Evolutionary conservation across 176 grass and related monocot genomes (phyloP).

Genomic region (Raddia guianensis): DNA sequence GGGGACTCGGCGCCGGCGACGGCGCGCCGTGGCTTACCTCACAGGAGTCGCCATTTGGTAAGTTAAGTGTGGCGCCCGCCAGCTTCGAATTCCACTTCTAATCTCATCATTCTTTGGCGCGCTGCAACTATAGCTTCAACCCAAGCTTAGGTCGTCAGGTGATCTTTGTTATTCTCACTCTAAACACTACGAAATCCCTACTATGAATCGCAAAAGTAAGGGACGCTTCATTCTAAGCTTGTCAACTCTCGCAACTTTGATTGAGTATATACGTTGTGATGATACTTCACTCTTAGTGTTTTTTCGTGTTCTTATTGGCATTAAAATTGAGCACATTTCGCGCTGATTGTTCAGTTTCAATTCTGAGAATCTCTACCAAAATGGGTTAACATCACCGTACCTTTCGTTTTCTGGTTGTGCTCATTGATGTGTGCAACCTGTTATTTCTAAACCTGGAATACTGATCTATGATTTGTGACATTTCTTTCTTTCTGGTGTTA

Average conservation of each 20-base stretch:
- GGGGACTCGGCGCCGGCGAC: slow-evolving; percentile 13
- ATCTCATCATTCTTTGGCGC: neutral
- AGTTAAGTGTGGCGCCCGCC: slow-evolving; percentile 34
- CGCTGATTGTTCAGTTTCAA: neutral
- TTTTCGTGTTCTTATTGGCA: neutral
- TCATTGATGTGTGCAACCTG: neutral
- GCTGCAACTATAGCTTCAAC: neutral
- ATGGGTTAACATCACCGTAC: neutral
- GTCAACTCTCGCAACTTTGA: neutral
- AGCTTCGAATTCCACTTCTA: slow-evolving; percentile 5
- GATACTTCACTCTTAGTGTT: neutral
- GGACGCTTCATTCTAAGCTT: slow-evolving; percentile 1
- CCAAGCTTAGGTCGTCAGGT: neutral
- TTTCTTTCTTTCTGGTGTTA: slow-evolving; percentile 20
- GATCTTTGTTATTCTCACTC: slow-evolving; percentile 12
- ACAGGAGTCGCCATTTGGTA: slow-evolving; percentile 51
- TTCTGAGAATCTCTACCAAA: neutral
- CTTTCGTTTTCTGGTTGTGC: neutral
- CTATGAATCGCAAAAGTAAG: neutral
- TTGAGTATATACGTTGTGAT: neutral
- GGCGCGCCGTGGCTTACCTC: slow-evolving; percentile 35
- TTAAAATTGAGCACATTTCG: neutral
- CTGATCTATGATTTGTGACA: neutral
- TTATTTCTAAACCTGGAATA: neutral
- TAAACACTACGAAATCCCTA: neutral